Conservation (phyloP, 805 yeast genomes). For the Kurtzmaniella fragi region DNA sequence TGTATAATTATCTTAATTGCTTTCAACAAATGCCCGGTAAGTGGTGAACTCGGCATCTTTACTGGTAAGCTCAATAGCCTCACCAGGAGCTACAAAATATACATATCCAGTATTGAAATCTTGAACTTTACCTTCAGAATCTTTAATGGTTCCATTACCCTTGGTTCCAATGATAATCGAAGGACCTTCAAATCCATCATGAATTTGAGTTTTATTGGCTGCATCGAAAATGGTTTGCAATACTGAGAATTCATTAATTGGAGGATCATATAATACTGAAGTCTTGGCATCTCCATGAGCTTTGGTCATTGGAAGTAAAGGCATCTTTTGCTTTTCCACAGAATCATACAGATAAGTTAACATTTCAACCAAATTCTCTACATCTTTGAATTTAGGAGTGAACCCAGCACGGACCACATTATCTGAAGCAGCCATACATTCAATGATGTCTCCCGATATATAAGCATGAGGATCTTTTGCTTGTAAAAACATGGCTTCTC, state of each 20-base stretch:
- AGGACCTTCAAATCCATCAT: slow-evolving; percentile 75
- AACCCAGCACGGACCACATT: slow-evolving; percentile 98
- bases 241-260: slow-evolving; percentile 95
- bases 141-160: slow-evolving; percentile 60
- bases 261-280: slow-evolving; percentile 80
- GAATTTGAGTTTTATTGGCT: slow-evolving; percentile 46
- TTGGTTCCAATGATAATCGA: slow-evolving; percentile 79
- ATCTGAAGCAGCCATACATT: slow-evolving; percentile 99
- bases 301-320: slow-evolving; percentile 51
- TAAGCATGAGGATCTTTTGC: slow-evolving; percentile 99
- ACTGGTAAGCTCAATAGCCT: slow-evolving; percentile 56
- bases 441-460: slow-evolving; percentile 94
- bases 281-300: slow-evolving; percentile 59
- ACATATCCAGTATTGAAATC: slow-evolving; percentile 67
- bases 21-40: slow-evolving; percentile 89
- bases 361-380: slow-evolving; percentile 81
- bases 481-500: slow-evolving; percentile 94
- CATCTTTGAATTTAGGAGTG: slow-evolving; percentile 99
- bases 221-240: slow-evolving; percentile 64
- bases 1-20: too few relatives aligned
- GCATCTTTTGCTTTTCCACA: slow-evolving; percentile 91
- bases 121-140: slow-evolving; percentile 34
- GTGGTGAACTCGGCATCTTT: slow-evolving; percentile 58
- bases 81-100: slow-evolving; percentile 78
- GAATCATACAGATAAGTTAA: slow-evolving; percentile 85